phyloP scores from a whole-genome alignment of 2,329 filamentous ascomycete species.

The Verticillium nubilum region DNA sequence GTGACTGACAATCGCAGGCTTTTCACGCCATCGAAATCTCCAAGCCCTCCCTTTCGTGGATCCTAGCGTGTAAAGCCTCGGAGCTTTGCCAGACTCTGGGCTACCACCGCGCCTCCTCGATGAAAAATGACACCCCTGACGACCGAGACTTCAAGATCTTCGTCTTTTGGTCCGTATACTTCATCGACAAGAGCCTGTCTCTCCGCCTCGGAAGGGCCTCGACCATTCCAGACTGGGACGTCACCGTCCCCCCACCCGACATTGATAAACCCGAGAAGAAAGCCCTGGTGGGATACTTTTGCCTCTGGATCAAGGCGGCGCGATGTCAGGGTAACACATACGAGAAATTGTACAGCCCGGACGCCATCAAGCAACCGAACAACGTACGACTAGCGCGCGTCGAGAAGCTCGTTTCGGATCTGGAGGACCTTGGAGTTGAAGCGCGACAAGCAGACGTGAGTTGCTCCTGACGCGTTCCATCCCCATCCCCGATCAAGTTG shows the following conservation, averaged over 20 bases:
- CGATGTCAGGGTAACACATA: constrained; percentile 52
- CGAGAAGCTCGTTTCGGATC: constrained; percentile 21
- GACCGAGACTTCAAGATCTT: constrained; percentile 26
- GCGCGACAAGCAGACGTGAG: constrained; percentile 15
- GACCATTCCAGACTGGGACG: constrained; percentile 52
- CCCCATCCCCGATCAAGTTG: not conserved
- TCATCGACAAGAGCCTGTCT: constrained; percentile 49
- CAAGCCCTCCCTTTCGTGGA: constrained; percentile 25
- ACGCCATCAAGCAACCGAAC: constrained; percentile 28
- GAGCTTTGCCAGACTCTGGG: constrained; percentile 24
- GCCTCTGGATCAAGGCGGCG: constrained; percentile 45
- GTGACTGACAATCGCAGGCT: constrained; percentile 11
- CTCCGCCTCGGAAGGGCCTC: constrained; percentile 49
- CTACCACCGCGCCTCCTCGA: constrained; percentile 21
- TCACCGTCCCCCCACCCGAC: constrained; percentile 32
- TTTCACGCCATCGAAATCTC: constrained; percentile 26
- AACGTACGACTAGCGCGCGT: constrained; percentile 26
- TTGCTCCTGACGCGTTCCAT: not conserved
- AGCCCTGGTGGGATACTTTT: constrained; percentile 27
- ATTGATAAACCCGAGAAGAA: constrained; percentile 24
- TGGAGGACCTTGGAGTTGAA: constrained; percentile 22
- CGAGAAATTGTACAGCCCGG: constrained; percentile 44
- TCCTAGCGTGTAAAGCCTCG: constrained; percentile 22
- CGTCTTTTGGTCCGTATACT: constrained; percentile 54
- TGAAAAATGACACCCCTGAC: constrained; percentile 17